Evolutionary conservation across 2,329 filamentous ascomycete species (phyloP).

Genomic region (Fusarium pilosicola): DNA sequence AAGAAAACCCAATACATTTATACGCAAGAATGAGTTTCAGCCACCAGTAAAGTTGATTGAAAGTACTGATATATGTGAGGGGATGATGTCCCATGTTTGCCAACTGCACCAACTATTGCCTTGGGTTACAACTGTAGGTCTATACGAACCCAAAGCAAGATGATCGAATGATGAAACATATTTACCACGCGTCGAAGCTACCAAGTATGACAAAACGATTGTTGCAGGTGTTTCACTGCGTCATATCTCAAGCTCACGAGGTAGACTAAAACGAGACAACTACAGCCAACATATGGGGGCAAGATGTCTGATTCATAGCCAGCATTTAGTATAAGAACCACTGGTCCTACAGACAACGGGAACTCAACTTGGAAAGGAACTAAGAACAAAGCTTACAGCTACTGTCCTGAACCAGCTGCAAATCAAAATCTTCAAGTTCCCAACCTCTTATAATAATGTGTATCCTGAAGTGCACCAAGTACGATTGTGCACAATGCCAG

Average conservation of each 20-base stretch:
- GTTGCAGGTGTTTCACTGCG: not conserved
- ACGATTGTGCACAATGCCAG: constrained; percentile 29
- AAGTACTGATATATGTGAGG: not conserved
- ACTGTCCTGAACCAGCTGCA: not conserved
- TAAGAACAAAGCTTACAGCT: not conserved
- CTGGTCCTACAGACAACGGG: not conserved
- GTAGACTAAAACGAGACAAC: not conserved
- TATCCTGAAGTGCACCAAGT: constrained; percentile 9
- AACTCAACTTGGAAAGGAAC: not conserved
- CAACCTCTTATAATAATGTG: constrained; percentile 13
- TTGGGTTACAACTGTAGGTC: no score
- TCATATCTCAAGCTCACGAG: not conserved
- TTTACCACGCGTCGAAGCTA: not conserved
- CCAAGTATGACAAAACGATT: not conserved
- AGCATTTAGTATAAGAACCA: not conserved
- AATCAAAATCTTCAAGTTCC: not conserved
- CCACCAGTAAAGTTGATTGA: not conserved
- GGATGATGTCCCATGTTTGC: not conserved
- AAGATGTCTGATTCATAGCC: not conserved
- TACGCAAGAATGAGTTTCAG: not conserved
- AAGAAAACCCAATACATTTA: not conserved
- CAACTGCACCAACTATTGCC: not conserved
- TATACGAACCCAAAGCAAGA: not conserved
- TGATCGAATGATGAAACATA: not conserved
- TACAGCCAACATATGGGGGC: not conserved